phyloP scores from a whole-genome alignment of 2,329 filamentous ascomycete genomes.

The Coniochaeta hoffmannii region DNA sequence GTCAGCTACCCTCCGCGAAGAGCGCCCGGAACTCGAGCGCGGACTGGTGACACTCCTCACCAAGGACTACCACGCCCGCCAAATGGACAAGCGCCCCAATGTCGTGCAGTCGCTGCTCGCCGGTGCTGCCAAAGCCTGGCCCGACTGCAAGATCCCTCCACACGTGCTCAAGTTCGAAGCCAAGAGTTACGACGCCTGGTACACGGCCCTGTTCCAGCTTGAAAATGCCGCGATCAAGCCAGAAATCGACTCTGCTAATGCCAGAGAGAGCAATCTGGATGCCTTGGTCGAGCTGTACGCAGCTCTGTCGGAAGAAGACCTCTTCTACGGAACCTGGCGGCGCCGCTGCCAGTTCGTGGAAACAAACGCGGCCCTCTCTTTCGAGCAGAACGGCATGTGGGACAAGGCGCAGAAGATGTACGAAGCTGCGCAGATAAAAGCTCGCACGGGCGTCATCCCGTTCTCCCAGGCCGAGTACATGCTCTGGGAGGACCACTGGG shows the following conservation, averaged over 20 bases:
- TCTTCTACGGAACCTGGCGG: conserved; percentile 97
- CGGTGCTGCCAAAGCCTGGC: conserved; percentile 75
- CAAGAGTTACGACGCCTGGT: conserved; percentile 94
- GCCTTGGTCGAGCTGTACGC: conserved; percentile 92
- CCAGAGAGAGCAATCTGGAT: conserved; percentile 91
- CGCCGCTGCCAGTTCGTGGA: conserved; percentile 93
- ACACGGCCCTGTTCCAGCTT: conserved; percentile 83
- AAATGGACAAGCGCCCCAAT: conserved; percentile 91
- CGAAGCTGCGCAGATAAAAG: conserved; percentile 94
- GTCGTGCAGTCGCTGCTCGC: conserved; percentile 89
- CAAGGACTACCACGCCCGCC: conserved; percentile 90
- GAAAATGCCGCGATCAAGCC: conserved; percentile 84
- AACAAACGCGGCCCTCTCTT: conserved; percentile 93
- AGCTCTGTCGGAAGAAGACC: conserved; percentile 84
- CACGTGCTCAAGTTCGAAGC: conserved; percentile 95
- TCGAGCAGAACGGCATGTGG: conserved; percentile 99
- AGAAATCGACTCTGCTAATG: conserved; percentile 71
- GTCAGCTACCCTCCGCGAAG: conserved; percentile 81
- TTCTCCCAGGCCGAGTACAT: conserved; percentile 97
- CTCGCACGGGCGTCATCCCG: conserved; percentile 87
- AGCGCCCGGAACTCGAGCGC: conserved; percentile 82
- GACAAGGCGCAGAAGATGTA: conserved; percentile 97
- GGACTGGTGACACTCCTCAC: conserved; percentile 85
- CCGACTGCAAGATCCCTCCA: conserved; percentile 85
- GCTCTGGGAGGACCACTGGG: conserved; percentile 99